Base-by-base conservation (phyloP, 1,139 yeast species). In the Pichia sp. region DNA sequence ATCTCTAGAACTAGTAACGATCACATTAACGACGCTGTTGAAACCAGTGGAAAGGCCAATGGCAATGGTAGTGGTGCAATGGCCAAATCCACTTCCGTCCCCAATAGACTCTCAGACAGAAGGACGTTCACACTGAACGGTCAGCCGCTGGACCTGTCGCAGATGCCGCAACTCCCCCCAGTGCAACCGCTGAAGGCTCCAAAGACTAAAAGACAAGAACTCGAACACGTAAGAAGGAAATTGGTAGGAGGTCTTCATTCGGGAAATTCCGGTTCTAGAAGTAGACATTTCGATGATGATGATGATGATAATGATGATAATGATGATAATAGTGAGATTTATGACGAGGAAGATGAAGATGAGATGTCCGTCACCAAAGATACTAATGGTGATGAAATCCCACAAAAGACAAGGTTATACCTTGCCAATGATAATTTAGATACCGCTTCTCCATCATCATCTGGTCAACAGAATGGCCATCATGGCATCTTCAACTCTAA, bases 11-110 rank as follows among this genome's bases (percentile, higher is more conserved):
- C n/a, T n/a, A n/a, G n/a, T n/a, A 28, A 27, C n/a, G 29, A 24
- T n/a, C 22, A 34, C n/a, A n/a, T n/a, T n/a, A n/a, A n/a, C n/a
- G n/a, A n/a, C n/a, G n/a, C n/a, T n/a, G n/a, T n/a, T n/a, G n/a
- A n/a, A n/a, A n/a, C n/a, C n/a, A n/a, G n/a, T n/a, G n/a, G n/a
- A n/a, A n/a, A n/a, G n/a, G n/a, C n/a, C n/a, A n/a, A n/a, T n/a
- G n/a, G n/a, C n/a, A n/a, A n/a, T n/a, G n/a, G n/a, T n/a, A n/a
- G n/a, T n/a, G n/a, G n/a, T n/a, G n/a, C n/a, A 33, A 29, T 44
- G 24, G 28, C 39, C 2, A 44, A 45, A 30, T 41, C 46, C 12
- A 35, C 14, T 4, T 40, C 48, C 1, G 35, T 41, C n/a, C 47
- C 48, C 3, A 27, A 28, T 16, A 32, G 27, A 21, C 27, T 34